A percentile compares a stretch with the other conserved stretches of the same genome.
Evolutionary conservation across 176 grass and related monocot species (phyloP).

Genomic region (Avena eriantha): DNA sequence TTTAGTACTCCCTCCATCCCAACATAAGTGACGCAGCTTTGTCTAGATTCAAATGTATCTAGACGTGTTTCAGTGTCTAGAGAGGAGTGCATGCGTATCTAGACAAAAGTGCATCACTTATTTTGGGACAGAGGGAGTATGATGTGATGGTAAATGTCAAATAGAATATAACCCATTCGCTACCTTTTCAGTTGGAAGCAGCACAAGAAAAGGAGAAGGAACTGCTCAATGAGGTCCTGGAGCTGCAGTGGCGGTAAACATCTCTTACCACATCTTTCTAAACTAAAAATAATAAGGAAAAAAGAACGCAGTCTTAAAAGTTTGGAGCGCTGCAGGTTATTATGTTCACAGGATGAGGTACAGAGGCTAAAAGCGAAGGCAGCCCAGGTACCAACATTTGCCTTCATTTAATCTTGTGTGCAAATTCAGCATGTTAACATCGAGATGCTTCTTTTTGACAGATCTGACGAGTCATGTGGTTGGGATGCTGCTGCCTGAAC

Average conservation of each 20-base stretch:
- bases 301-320: neutral
- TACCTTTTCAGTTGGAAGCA: slow-evolving; percentile 73
- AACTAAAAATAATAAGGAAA: neutral
- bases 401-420: neutral
- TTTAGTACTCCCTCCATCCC: neutral
- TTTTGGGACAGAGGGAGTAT: too few relatives aligned
- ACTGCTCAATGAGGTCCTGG: slow-evolving; percentile 69
- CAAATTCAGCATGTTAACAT: slow-evolving; percentile 31
- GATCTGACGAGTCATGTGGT: slow-evolving; percentile 30
- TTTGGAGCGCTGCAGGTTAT: slow-evolving; percentile 57
- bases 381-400: slow-evolving; percentile 50
- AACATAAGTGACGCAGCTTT: too few relatives aligned
- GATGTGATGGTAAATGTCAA: slow-evolving; percentile 9
- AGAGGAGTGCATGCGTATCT: too few relatives aligned
- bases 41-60: too few relatives aligned
- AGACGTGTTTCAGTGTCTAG: too few relatives aligned
- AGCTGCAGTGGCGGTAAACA: slow-evolving; percentile 85
- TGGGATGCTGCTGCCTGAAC: slow-evolving; percentile 29
- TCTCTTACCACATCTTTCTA: slow-evolving; percentile 19
- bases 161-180: neutral
- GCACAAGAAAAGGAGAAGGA: slow-evolving; percentile 88
- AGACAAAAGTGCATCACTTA: too few relatives aligned
- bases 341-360: slow-evolving; percentile 76
- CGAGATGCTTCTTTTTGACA: slow-evolving; percentile 14
- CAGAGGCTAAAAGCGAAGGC: slow-evolving; percentile 83